These are phyloP conservation scores for Aureobasidium leucospermi DNA, from an alignment of 2,329 filamentous ascomycete genomes.

Conservation along the genomic window DNA sequence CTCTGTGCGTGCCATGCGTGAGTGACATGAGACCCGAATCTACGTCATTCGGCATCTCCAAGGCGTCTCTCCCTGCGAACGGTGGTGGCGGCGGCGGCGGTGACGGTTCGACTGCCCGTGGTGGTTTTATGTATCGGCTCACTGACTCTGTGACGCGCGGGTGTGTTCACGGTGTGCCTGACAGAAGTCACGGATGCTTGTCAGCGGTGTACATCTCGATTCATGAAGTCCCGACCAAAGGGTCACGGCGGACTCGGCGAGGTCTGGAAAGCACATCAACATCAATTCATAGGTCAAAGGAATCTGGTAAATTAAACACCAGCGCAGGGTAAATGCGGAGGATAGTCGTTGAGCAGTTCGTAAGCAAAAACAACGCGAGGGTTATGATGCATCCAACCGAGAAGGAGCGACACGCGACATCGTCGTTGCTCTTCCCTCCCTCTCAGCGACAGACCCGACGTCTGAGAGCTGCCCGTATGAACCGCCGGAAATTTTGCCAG, in stretches of 20 bases:
- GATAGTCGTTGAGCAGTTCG: neutral
- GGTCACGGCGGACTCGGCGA: neutral
- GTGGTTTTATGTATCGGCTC: neutral
- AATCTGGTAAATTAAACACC: neutral
- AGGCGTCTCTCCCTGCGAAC: neutral
- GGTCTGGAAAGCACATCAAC: slow-evolving; percentile 3
- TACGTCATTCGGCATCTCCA: neutral
- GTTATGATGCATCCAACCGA: neutral
- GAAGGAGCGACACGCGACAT: slow-evolving; percentile 1
- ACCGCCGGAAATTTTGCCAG: neutral
- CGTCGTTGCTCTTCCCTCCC: neutral
- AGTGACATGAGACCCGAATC: neutral
- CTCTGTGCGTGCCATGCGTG: neutral
- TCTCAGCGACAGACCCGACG: neutral
- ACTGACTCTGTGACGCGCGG: neutral
- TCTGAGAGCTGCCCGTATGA: neutral
- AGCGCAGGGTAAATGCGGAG: neutral
- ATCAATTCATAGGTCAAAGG: neutral
- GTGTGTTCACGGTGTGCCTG: neutral
- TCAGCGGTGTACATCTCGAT: neutral
- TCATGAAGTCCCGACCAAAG: neutral
- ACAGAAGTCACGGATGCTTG: neutral
- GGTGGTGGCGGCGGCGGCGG: slow-evolving; percentile 1
- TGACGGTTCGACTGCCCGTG: neutral
- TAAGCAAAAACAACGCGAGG: neutral